Evolutionary conservation across 2,329 filamentous ascomycete species (phyloP).

Genomic region (Bipolaris cookei): DNA sequence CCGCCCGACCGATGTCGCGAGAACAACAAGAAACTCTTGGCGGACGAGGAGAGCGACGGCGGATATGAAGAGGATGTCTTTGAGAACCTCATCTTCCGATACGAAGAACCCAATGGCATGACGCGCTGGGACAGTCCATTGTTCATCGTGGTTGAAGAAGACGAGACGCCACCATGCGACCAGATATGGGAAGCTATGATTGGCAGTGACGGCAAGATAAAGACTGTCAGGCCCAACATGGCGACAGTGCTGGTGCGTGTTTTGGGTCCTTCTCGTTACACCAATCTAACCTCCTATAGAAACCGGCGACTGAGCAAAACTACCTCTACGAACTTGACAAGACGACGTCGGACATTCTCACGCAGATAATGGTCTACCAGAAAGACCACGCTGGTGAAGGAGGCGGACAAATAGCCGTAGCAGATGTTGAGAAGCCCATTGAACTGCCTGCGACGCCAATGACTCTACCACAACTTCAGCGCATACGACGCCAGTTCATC

Average conservation of each 20-base stretch:
- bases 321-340: slow-evolving; percentile 82
- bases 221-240: slow-evolving; percentile 73
- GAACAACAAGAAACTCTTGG: slow-evolving; percentile 65
- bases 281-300: slow-evolving; percentile 47
- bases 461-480: slow-evolving; percentile 76
- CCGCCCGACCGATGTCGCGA: slow-evolving; percentile 61
- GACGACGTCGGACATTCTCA: slow-evolving; percentile 77
- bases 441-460: slow-evolving; percentile 70
- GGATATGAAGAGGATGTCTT: slow-evolving; percentile 68
- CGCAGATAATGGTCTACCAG: slow-evolving; percentile 71
- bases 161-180: slow-evolving; percentile 70
- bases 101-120: slow-evolving; percentile 88
- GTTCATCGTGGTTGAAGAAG: slow-evolving; percentile 79
- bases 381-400: slow-evolving; percentile 67
- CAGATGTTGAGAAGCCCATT: slow-evolving; percentile 63
- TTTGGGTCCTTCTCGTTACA: neutral
- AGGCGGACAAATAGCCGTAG: slow-evolving; percentile 63
- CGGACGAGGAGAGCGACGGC: slow-evolving; percentile 45
- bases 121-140: slow-evolving; percentile 83
- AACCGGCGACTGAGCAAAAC: slow-evolving; percentile 67
- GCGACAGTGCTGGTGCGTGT: slow-evolving; percentile 68
- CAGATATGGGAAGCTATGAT: slow-evolving; percentile 76
- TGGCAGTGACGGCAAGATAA: slow-evolving; percentile 66
- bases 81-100: slow-evolving; percentile 80
- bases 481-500: slow-evolving; percentile 78